Conservation (phyloP, 1,284 basidiomycete genomes). For the Mixia osmundae region DNA sequence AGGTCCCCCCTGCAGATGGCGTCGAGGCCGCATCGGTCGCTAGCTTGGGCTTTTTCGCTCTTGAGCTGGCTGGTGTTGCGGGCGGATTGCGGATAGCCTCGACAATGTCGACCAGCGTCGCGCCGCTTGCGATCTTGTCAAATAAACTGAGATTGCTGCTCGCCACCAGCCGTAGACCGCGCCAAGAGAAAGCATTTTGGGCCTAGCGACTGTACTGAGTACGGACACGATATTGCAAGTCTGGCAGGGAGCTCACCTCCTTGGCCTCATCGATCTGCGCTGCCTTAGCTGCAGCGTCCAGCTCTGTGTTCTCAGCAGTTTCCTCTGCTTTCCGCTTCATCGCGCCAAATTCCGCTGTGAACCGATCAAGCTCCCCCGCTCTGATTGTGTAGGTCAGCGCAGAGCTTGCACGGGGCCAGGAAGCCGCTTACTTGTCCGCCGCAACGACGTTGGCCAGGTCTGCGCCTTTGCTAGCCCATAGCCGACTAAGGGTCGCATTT, state of each 20-base stretch:
- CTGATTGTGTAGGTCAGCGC: neutral
- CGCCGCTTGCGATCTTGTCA: slow-evolving; percentile 9
- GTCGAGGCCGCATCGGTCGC: too few relatives aligned
- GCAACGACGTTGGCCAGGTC: slow-evolving; percentile 9
- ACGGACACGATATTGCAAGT: neutral
- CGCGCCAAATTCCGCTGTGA: slow-evolving; percentile 1
- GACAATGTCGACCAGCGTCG: slow-evolving; percentile 7
- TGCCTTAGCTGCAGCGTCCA: neutral
- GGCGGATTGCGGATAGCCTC: slow-evolving; percentile 5
- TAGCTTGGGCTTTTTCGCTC: too few relatives aligned
- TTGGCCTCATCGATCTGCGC: slow-evolving; percentile 2
- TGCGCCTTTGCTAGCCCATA: slow-evolving; percentile 11
- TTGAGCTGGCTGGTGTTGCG: too few relatives aligned
- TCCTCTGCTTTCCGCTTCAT: slow-evolving; percentile 1
- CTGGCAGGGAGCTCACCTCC: neutral
- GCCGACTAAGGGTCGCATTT: slow-evolving; percentile 8
- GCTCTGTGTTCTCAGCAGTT: slow-evolving; percentile 1
- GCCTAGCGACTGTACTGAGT: neutral
- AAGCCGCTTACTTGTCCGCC: slow-evolving; percentile 3
- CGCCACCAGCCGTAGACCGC: slow-evolving; percentile 9
- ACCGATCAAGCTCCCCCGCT: slow-evolving; percentile 1
- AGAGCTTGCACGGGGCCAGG: neutral
- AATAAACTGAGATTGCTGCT: slow-evolving; percentile 9
- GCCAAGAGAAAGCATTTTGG: slow-evolving; percentile 11
- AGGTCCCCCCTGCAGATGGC: too few relatives aligned